Evolutionary conservation across 169 alveolate genomes (phyloP), one percentile per base, ranked within the genome.

Genomic region (Plasmodium fragile): DNA sequence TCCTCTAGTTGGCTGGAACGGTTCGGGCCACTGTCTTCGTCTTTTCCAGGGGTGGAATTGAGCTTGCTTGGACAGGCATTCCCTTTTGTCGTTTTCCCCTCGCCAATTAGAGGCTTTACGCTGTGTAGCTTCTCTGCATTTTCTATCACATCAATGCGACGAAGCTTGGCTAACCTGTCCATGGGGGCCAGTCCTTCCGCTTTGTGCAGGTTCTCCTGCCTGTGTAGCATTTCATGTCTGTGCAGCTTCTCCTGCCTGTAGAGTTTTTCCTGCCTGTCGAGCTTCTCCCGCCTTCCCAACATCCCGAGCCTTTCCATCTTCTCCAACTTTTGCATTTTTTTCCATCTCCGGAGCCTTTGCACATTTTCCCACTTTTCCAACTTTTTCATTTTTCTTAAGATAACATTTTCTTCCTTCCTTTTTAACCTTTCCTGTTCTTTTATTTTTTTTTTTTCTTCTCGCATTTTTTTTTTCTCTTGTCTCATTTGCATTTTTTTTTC

Each of bases 401-500:
- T 78, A 13, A n/a, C 53, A 11, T 45, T 78, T 22, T 78, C 84
- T 5, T 78, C 84, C 53, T 6, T 78, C 59, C 30, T 78, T 78
- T 43, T 78, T 43, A 78, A 10, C 39, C 72, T 78, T 43, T 78
- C 84, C 53, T 78, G 71, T n/a, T 78, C 84, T 43, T 78, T 78
- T 22, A 78, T 43, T 39, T 30, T 78, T 78, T 78, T 78, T 22
- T 78, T 78, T 32, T 78, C 84, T 45, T 78, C 84, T 43, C 84
- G 28, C 10, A 78, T 11, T 43, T 32, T 78, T 6, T 78, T 78
- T 32, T 78, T 78, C 53, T 78, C 71, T 18, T 78, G 73, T 34
- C 30, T 78, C 25, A 78, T 41, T 43, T 16, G 32, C 0, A 43
- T n/a, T n/a, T 78, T 78, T 18, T 45, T 78, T 30, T 25, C 53